Evolutionary conservation across 176 grass and related monocot species (phyloP).

Genomic region (Ananas comosus): DNA sequence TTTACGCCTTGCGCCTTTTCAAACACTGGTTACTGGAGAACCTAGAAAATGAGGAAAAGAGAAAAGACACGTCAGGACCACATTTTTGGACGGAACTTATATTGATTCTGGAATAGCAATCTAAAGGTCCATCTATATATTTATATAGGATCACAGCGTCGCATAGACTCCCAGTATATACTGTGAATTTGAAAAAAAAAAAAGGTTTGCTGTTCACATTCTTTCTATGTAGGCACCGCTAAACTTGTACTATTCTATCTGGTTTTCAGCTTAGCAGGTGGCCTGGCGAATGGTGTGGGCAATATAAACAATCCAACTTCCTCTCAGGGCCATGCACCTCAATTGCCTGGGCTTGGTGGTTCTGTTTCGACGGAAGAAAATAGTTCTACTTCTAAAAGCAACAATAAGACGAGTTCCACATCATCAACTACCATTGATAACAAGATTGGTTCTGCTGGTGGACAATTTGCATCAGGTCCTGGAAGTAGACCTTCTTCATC

Average conservation of each 20-base stretch:
- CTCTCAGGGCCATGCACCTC: neutral
- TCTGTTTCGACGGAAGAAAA: slow-evolving; percentile 18
- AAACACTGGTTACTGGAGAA: too few species aligned
- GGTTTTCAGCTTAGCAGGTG: slow-evolving; percentile 34
- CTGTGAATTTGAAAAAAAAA: too few species aligned
- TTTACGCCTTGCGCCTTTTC: too few species aligned
- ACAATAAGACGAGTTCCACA: slow-evolving; percentile 14
- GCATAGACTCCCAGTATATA: too few species aligned
- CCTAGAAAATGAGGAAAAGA: too few species aligned
- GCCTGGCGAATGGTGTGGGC: slow-evolving; percentile 33
- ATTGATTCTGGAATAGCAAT: too few species aligned
- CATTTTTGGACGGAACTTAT: too few species aligned
- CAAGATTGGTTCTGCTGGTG: slow-evolving; percentile 16
- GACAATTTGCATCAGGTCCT: slow-evolving; percentile 16
- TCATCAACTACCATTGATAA: slow-evolving; percentile 6
- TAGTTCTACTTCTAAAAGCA: slow-evolving; percentile 11
- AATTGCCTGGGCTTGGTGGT: slow-evolving; percentile 13
- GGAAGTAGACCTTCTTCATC: slow-evolving; percentile 22
- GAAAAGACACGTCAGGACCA: too few species aligned
- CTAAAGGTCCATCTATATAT: too few species aligned
- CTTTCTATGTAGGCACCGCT: neutral
- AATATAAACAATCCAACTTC: neutral
- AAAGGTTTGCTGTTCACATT: neutral
- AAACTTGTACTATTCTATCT: slow-evolving; percentile 5
- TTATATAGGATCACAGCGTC: too few species aligned